Evolutionary conservation across 2,329 filamentous ascomycete species (phyloP), one percentile per base, ranked within the genome.

Genomic region (Fusarium piperis): DNA sequence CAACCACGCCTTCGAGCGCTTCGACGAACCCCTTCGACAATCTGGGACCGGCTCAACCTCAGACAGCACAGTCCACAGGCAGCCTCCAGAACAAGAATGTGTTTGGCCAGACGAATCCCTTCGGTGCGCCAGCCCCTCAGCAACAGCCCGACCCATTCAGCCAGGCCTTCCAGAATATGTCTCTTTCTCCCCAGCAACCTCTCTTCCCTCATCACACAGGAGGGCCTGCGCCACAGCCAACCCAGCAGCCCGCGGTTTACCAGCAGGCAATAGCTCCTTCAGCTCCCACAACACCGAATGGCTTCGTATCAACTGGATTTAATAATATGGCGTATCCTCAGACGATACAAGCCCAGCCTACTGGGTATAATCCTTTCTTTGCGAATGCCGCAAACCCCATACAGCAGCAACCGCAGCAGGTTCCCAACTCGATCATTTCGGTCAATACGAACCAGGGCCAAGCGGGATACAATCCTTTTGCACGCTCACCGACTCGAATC

Each of bases 181-280:
- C 93, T 38, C 83, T 97, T 3, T 89, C 89, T 26, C 80, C 80
- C 56, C 68, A 83, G 41, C 89, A 90, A 72, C 89, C 89, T 38
- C 84, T 94, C 32, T 94, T 95, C 78, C 92, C 93, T 9, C 90
- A 94, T 76, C 90, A 91, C 60, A 95, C 93, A 1, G 92, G 93
- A 60, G 93, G 89, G 23, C 70, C 87, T 72, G 82, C 80, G 69
- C 80, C 80, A 16, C 85, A 84, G 72, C 77, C 83, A 38, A 68
- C 70, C 30, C 73, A 83, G 38, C 82, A 82, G 41, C 83, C 84
- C 66, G 68, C 79, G 26, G 72, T 78, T 33, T 86, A 86, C 64
- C 82, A 85, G 59, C 85, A 86, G 64, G 72, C 81, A 11, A 76
- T 84, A 75, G 83, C 81, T 6, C 82, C 85, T 7, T 84, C 83